Base-by-base conservation (phyloP, 257 asterid genomes). In the Salvia rosmarinus region DNA sequence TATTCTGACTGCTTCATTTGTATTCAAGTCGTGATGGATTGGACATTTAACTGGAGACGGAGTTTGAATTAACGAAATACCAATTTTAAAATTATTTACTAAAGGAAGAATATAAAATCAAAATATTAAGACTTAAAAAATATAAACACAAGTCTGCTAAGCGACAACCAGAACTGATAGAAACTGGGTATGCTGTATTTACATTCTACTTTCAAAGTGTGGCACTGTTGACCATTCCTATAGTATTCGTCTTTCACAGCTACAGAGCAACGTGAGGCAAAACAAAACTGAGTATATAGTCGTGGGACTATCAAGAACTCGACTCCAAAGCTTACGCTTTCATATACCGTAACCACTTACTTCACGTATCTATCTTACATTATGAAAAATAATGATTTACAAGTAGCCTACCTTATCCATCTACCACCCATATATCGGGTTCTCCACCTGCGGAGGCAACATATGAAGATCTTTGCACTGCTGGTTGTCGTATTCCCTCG, bases 351-450 rank as follows among this genome's bases (percentile, higher is more conserved):
- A 68, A 30, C 19, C 8, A 10, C 46, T 39, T 39, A 39, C 35
- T 50, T 51, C 51, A 16, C 43, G 10, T 37, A 56, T 68, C 79
- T 85, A 80, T 57, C 13, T 37, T 67, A 80, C 75, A 63, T 28
- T 11, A 68, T 30, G 68, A 43, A 37, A 28, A 67, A 75, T 71
- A 76, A 13, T 65, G 77, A 78, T 83, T 60, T 83, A 87, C 90
- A 81, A 12, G 68, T 62, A 47, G 73, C 50, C 68, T 67, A 64
- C 9, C 19, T 40, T 64, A 75, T 69, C 84, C 81, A 78, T 50
- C 83, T 90, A 95, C 99, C 96, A 95, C 10, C 97, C 97, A 78
- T 89, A 95, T n/a, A 95, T 69, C 19, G 99, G 99, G 72, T 87
- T 91, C 86, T 88, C 94, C 60, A 91, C 97, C 80, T 82, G 89